Evolutionary conservation across 2,329 filamentous ascomycete genomes (phyloP).

Genomic region (Botryotinia calthae): DNA sequence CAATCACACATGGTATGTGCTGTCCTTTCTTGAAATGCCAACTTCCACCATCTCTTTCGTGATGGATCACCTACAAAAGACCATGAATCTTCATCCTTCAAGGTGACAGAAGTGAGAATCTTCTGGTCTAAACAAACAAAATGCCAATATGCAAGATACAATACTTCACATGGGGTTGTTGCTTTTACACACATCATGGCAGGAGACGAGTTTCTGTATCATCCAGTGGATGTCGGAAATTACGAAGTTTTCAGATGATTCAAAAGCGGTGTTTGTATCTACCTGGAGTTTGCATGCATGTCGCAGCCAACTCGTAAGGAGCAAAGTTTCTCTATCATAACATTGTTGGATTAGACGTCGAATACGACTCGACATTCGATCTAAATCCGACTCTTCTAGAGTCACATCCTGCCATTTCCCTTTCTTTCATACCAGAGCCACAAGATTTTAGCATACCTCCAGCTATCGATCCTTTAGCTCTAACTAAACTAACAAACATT

Average conservation of each 20-base stretch:
- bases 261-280: slow-evolving; percentile 25
- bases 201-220: neutral
- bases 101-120: neutral
- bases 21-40: slow-evolving; percentile 1
- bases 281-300: slow-evolving; percentile 27
- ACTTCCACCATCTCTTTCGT: neutral
- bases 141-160: neutral
- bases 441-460: neutral
- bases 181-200: neutral
- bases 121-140: neutral
- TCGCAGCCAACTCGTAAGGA: slow-evolving; percentile 11
- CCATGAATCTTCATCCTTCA: neutral
- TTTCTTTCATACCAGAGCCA: neutral
- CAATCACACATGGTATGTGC: slow-evolving; percentile 78
- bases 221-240: slow-evolving; percentile 5
- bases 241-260: neutral
- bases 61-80: neutral
- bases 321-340: slow-evolving; percentile 20
- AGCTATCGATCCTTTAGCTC: neutral
- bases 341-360: neutral
- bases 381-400: neutral
- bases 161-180: neutral
- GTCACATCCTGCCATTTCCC: neutral
- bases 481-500: slow-evolving; percentile 6
- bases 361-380: slow-evolving; percentile 4